A percentile compares a stretch with the other conserved stretches of the same genome.
Conservation (phyloP, 805 yeast species). For the Ogataea angusta region DNA sequence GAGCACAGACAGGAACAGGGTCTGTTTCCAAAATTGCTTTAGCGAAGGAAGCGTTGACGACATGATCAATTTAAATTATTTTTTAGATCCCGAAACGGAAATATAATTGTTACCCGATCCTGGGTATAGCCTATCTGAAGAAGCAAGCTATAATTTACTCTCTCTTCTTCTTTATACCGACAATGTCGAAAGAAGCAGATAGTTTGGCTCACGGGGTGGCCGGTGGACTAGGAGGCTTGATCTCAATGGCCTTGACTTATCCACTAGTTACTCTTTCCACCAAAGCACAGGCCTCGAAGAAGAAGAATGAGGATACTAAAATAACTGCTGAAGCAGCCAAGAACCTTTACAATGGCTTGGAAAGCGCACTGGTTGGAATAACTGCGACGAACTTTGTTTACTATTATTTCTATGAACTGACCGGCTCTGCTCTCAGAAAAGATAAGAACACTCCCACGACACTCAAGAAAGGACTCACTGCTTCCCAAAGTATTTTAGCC, state of each 20-base stretch:
- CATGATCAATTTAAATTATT: constrained; percentile 5
- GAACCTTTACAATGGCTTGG: constrained; percentile 82
- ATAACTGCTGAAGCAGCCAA: constrained; percentile 49
- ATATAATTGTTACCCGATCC: constrained; percentile 1
- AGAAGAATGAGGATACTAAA: constrained; percentile 17
- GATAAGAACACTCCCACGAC: constrained; percentile 13
- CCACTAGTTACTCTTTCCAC: constrained; percentile 87
- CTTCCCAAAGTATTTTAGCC: constrained; percentile 66
- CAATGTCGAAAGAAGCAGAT: constrained; percentile 32
- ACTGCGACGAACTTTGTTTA: constrained; percentile 83
- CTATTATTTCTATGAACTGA: constrained; percentile 84
- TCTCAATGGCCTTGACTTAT: constrained; percentile 82
- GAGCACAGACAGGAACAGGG: constrained; percentile 25
- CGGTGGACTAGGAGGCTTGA: constrained; percentile 92
- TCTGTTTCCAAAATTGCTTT: constrained; percentile 33
- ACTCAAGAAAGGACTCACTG: constrained; percentile 41
- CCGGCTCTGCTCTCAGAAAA: constrained; percentile 33
- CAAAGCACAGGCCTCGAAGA: constrained; percentile 71
- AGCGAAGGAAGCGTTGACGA: constrained; percentile 25
- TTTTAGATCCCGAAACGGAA: constrained; percentile 1
- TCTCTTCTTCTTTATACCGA: neutral
- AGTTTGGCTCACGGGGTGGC: constrained; percentile 85
- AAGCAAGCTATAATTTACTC: neutral
- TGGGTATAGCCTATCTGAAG: constrained; percentile 7
- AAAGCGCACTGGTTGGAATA: constrained; percentile 83